Percentiles rank a stretch among this genome's conserved stretches.
phyloP scores from a whole-genome alignment of 345 rosid genomes.

The Diplotaxis tenuifolia region DNA sequence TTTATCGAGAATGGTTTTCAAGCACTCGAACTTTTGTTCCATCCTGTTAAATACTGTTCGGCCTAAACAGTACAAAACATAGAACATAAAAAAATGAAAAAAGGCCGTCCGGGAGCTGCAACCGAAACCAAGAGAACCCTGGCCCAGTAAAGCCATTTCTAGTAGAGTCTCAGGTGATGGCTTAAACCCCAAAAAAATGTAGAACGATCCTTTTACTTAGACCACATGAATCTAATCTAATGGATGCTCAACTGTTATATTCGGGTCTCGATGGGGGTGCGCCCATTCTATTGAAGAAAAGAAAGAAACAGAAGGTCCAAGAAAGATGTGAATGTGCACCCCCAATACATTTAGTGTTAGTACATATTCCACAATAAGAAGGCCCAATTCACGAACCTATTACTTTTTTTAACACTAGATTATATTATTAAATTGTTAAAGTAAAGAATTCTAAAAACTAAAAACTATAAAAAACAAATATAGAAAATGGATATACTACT shows the following conservation, averaged over 20 bases:
- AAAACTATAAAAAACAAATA: no score
- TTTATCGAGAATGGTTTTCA: background rate
- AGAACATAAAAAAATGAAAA: background rate
- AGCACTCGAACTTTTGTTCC: background rate
- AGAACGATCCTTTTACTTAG: background rate
- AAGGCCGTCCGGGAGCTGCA: background rate
- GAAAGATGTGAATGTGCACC: background rate
- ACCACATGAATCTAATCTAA: background rate
- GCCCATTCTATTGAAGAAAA: background rate
- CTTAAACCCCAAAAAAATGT: background rate
- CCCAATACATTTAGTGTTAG: background rate
- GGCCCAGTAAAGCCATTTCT: slow-evolving; percentile 1
- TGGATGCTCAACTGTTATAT: background rate
- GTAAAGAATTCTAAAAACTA: no score
- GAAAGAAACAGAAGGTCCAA: background rate
- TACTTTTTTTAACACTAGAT: no score
- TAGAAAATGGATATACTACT: no score
- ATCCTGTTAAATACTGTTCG: background rate
- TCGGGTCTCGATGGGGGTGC: background rate
- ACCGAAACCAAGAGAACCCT: background rate
- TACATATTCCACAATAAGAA: background rate
- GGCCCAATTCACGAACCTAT: background rate
- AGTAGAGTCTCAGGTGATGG: background rate
- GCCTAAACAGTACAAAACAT: background rate
- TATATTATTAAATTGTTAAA: no score